phyloP scores from a whole-genome alignment of 2,329 filamentous ascomycete genomes.

The Aspergillus amoenus region DNA sequence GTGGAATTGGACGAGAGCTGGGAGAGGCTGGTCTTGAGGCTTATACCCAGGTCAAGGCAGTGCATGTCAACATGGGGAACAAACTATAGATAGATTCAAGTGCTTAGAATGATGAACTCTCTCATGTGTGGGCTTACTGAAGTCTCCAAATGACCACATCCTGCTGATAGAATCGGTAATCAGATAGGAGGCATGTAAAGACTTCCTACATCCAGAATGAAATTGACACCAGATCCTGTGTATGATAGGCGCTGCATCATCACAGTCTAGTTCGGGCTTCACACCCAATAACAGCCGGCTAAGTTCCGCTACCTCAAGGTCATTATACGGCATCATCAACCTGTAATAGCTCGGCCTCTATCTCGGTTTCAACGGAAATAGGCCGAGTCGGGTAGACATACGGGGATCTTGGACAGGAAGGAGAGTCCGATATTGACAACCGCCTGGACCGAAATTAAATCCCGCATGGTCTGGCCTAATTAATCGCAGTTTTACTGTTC shows the following conservation, averaged over 20 bases:
- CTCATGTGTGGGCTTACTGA: too few species aligned
- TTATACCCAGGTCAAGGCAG: constrained; percentile 41
- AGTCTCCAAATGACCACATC: too few species aligned
- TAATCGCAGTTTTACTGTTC: too few species aligned
- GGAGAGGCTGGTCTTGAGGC: constrained; percentile 43
- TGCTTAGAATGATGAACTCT: not conserved
- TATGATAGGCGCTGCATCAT: not conserved
- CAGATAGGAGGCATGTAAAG: too few species aligned
- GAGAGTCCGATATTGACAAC: not conserved
- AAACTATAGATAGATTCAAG: constrained; percentile 18
- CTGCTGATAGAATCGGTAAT: too few species aligned
- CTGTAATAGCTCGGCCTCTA: not conserved
- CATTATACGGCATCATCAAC: not conserved
- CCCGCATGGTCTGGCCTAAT: too few species aligned
- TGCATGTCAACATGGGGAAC: constrained; percentile 43
- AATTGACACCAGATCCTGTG: too few species aligned
- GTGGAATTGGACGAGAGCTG: constrained; percentile 52
- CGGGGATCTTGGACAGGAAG: not conserved
- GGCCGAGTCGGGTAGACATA: too few species aligned
- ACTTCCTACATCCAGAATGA: too few species aligned
- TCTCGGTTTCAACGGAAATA: too few species aligned
- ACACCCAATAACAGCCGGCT: not conserved
- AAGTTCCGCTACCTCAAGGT: too few species aligned
- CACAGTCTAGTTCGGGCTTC: not conserved
- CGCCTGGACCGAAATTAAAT: too few species aligned